Percentiles rank a stretch among this genome's conserved stretches.
phyloP scores from a whole-genome alignment of 1,139 yeast genomes.

The Hemisphaericaspora xylanilytica region DNA sequence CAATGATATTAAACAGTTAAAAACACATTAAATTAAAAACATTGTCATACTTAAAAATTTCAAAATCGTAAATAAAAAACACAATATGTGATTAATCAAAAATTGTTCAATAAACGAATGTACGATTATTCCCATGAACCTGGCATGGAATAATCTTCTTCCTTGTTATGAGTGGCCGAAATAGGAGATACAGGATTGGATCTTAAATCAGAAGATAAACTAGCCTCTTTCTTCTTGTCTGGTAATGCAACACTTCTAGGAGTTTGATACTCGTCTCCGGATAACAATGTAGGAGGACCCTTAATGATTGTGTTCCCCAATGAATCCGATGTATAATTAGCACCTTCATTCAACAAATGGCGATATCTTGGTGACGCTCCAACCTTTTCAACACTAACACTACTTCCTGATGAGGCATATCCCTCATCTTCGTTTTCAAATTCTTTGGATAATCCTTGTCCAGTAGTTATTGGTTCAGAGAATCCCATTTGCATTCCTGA shows the following conservation, averaged over 20 bases:
- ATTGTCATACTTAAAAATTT: neutral
- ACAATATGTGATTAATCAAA: neutral
- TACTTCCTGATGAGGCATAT: neutral
- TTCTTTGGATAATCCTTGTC: neutral
- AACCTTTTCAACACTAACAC: neutral
- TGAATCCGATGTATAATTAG: slow-evolving; percentile 6
- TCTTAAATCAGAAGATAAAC: neutral
- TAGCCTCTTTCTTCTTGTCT: neutral
- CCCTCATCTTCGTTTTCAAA: neutral
- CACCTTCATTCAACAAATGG: slow-evolving; percentile 3
- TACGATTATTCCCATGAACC: slow-evolving; percentile 11
- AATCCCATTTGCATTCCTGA: neutral
- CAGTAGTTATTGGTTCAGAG: neutral
- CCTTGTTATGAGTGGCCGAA: neutral
- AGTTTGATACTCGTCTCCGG: neutral
- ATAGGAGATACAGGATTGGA: neutral
- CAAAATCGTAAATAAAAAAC: neutral
- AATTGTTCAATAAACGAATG: neutral
- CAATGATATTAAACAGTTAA: neutral
- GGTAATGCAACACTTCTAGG: slow-evolving; percentile 2
- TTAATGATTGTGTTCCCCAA: slow-evolving; percentile 2
- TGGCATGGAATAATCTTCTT: slow-evolving; percentile 11
- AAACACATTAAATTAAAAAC: neutral
- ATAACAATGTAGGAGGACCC: neutral
- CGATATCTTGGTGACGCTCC: neutral